Base-by-base conservation (phyloP, 208 protist species). In the Trypanosoma avium region DNA sequence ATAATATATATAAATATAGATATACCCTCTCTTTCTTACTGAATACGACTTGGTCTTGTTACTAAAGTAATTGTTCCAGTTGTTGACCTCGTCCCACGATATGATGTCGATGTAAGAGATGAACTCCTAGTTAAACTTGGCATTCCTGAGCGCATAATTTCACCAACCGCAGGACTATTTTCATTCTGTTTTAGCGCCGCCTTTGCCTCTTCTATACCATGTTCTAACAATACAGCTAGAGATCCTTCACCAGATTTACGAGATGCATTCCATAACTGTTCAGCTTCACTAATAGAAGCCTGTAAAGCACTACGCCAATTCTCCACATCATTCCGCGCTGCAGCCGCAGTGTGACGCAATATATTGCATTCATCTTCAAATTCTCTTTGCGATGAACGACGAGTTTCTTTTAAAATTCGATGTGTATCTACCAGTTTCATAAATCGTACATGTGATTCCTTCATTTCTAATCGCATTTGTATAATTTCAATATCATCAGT, bases 371-470 rank as follows among this genome's bases (percentile, higher is more conserved):
- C 55, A 15, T 49, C 54, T 4, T 63, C 57, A 38, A 66, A 57
- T 30, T 70, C 64, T 45, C 7, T 26, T n/a, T 43, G 12, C n/a
- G 57, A 40, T 38, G 9, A 61, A 33, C 66, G 73, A 21, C 54
- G 54, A 22, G 30, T 50, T 21, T 24, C 35, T 26, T 67, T 55
- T 29, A 77, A 75, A 33, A 79, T 65, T 61, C 78, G 77, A 36
- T 83, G 60, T 15, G 84, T 52, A 5, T 75, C 76, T 3, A 73
- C 70, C 61, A 73, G 62, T 27, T 77, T 79, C 15, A 67, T 59
- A 0, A 80, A 58, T 27, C 62, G 50, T 1, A 69, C 61, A 15
- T 62, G 35, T 4, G 58, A 60, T 33, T 73, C 70, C 48, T 81
- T 70, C 24, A 75, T 46, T 22, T 79, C 56, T 29, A 90, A 29